phyloP scores from a whole-genome alignment of 208 protist genomes.

The Crithidia acanthocephali region DNA sequence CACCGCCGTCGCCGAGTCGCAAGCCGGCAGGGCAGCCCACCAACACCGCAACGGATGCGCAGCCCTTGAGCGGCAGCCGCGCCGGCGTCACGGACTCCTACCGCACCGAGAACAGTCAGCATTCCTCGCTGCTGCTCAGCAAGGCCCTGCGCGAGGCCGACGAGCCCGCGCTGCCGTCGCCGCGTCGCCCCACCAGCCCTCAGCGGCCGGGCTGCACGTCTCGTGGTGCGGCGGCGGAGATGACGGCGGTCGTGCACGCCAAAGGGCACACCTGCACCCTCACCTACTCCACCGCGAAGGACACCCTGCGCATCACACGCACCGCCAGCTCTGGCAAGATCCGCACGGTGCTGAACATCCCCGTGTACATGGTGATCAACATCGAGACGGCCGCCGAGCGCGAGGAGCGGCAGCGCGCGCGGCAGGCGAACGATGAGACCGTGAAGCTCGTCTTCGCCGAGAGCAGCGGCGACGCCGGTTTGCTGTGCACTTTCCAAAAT shows the following conservation, averaged over 20 bases:
- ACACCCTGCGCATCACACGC: slow-evolving; percentile 35
- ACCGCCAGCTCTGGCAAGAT: slow-evolving; percentile 27
- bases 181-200: not conserved
- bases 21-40: not conserved
- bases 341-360: slow-evolving; percentile 56
- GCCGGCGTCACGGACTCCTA: not conserved
- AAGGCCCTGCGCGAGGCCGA: not conserved
- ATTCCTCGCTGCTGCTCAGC: not conserved
- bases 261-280: slow-evolving; percentile 39
- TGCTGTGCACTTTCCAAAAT: slow-evolving; percentile 26
- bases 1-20: not conserved
- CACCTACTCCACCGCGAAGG: slow-evolving; percentile 30
- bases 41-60: not conserved
- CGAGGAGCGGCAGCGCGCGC: slow-evolving; percentile 42
- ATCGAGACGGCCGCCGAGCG: slow-evolving; percentile 64
- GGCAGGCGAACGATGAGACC: slow-evolving; percentile 33
- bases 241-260: slow-evolving; percentile 28
- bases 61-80: slow-evolving; percentile 5
- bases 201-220: not conserved
- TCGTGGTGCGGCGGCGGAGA: not conserved
- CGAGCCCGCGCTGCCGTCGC: not conserved
- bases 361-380: slow-evolving; percentile 61
- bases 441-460: slow-evolving; percentile 36
- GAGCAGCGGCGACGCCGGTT: slow-evolving; percentile 4
- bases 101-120: not conserved